Evolutionary conservation across 208 protist genomes (phyloP).

Genomic region (Acanthamoeba royreba): DNA sequence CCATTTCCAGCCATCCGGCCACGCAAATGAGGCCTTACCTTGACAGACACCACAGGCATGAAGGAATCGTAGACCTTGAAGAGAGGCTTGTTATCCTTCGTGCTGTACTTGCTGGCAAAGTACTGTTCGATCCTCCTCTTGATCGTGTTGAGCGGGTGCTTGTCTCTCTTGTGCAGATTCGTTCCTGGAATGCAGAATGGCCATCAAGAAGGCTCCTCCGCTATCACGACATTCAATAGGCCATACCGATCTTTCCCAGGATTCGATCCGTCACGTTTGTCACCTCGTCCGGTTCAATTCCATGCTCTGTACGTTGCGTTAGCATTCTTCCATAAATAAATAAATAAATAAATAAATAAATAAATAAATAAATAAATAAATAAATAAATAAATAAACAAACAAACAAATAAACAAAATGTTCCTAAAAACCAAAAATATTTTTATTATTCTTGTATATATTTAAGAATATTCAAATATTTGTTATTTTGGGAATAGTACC

Average conservation of each 20-base stretch:
- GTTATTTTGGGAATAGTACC: not conserved
- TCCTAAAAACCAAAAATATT: no score
- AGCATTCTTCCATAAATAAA: not conserved
- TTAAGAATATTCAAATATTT: no score
- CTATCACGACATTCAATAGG: no score
- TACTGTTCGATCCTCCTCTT: constrained; percentile 61
- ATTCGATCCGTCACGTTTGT: constrained; percentile 18
- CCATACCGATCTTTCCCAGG: not conserved
- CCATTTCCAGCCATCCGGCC: not conserved
- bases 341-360: no score
- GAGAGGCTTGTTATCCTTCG: not conserved
- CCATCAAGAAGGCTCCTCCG: no score
- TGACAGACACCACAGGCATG: constrained; percentile 29
- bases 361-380: no score
- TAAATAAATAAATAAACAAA: not conserved
- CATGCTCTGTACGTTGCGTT: not conserved
- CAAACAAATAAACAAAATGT: no score
- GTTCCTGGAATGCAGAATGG: no score
- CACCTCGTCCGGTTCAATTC: not conserved
- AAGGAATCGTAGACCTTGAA: constrained; percentile 60
- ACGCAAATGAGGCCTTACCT: not conserved
- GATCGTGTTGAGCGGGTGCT: constrained; percentile 62
- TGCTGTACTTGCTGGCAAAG: constrained; percentile 1
- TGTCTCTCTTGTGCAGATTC: constrained; percentile 52
- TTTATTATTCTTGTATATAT: no score